Base-by-base conservation (phyloP, 2,329 filamentous ascomycete genomes). In the Aspergillus pseudotamarii region DNA sequence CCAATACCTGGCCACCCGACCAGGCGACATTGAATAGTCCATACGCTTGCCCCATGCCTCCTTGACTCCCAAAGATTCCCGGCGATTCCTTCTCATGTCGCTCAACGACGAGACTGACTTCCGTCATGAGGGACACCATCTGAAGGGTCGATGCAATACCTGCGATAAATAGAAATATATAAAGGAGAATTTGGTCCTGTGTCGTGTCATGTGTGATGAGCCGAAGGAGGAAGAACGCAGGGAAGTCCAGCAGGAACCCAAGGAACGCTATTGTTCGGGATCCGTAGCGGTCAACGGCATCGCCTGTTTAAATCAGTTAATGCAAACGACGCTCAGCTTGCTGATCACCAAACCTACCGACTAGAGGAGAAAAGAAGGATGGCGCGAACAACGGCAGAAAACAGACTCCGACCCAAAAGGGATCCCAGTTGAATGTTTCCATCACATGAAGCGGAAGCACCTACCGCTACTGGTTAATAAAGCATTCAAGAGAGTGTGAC, bases 101-200 rank as follows among this genome's bases (percentile, higher is more conserved):
- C 61, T 84, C 83, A 0, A 88, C 83, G 1, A 85, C 78, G 53
- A 83, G 83, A 3, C 82, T 83, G 53, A 93, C 87, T 77, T 92
- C 91, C 0, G 89, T 89, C 86, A 92, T 90, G 32, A 91, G 76
- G 0, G 89, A 86, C 1, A 88, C 86, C 67, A 88, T 83, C 0
- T 85, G 82, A 11, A 90, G 78, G 0, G 84, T 82, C 1, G 90
- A 75, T 0, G 82, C 82, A 3, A 85, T 66, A 0, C 90, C 91
- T 2, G 88, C 78, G 0, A 90, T 66, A 0, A 83, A 82, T 1
- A 93, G 80, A 11, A 93, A 76, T 1, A 82, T 85, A 59, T 85
- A 88, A 0, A 93, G 80, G 0, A 92, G 78, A 1, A 89, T 83
- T 72, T 91, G 89, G 66, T 92, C 85, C 1, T 75, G 72, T 1